Evolutionary conservation across 2,329 filamentous ascomycete species (phyloP).

Genomic region (Trichophyton schoenleinii): DNA sequence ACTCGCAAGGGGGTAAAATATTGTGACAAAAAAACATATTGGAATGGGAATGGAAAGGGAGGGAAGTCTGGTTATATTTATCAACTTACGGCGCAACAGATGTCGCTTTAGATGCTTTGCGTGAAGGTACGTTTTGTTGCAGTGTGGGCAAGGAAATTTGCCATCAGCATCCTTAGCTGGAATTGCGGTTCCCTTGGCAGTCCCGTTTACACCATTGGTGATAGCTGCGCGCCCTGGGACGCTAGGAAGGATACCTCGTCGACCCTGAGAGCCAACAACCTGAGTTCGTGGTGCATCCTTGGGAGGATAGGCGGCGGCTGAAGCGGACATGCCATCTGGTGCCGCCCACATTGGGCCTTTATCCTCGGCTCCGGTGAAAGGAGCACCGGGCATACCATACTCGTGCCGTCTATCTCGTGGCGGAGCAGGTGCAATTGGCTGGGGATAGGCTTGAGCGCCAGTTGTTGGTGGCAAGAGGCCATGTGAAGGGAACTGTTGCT

Average conservation of each 20-base stretch:
- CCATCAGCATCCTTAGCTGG: conserved; percentile 93
- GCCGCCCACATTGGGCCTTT: conserved; percentile 42
- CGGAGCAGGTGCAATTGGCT: conserved; percentile 64
- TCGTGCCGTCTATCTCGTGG: conserved; percentile 37
- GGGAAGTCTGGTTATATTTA: background rate
- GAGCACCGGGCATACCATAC: conserved; percentile 59
- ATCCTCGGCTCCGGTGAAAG: conserved; percentile 46
- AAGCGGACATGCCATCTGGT: conserved; percentile 28
- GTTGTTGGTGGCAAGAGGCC: conserved; percentile 55
- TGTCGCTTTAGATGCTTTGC: conserved; percentile 96
- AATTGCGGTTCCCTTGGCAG: conserved; percentile 67
- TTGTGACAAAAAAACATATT: background rate
- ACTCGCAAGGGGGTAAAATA: too few species aligned
- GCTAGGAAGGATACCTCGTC: conserved; percentile 80
- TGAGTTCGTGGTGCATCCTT: conserved; percentile 50
- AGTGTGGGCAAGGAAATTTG: conserved; percentile 96
- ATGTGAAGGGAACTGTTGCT: conserved; percentile 29
- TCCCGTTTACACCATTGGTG: conserved; percentile 46
- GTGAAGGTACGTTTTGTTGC: conserved; percentile 95
- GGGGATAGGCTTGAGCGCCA: conserved; percentile 55
- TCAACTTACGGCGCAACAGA: conserved; percentile 77
- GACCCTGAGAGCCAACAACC: conserved; percentile 87
- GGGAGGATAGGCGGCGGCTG: conserved; percentile 26
- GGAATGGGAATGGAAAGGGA: background rate
- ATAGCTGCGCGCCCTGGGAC: conserved; percentile 73